phyloP scores from a whole-genome alignment of 2,329 filamentous ascomycete species.

The Apiospora koreana region DNA sequence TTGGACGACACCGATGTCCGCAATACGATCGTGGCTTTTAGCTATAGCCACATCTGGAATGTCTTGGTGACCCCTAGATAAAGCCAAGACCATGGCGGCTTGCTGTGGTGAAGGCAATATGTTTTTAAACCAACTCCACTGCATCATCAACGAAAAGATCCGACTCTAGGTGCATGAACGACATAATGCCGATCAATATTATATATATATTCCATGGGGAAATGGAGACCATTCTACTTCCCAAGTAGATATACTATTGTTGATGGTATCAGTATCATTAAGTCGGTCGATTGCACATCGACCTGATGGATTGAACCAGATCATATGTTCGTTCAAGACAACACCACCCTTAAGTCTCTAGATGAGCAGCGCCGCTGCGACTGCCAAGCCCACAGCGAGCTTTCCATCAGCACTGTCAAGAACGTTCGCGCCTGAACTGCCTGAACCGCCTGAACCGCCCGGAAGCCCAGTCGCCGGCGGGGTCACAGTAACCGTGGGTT shows the following conservation, averaged over 20 bases:
- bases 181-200: neutral
- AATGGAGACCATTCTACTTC: no score
- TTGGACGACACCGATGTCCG: neutral
- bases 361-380: slow-evolving; percentile 1
- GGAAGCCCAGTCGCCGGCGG: neutral
- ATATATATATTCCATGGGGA: neutral
- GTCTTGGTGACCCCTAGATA: no score
- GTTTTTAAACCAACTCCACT: neutral
- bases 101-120: neutral
- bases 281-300: neutral
- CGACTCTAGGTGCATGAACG: neutral
- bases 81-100: no score
- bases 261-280: neutral
- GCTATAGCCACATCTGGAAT: neutral
- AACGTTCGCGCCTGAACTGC: neutral
- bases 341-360: neutral
- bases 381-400: neutral
- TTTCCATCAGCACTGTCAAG: neutral
- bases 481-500: neutral
- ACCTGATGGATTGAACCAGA: neutral
- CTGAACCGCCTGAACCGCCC: neutral
- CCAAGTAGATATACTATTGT: no score
- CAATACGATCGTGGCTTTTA: no score
- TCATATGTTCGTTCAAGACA: neutral
- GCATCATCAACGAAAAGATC: no score